These are phyloP conservation scores for Salix caprea DNA, from an alignment of 345 rosid genomes.

Conservation along the genomic window DNA sequence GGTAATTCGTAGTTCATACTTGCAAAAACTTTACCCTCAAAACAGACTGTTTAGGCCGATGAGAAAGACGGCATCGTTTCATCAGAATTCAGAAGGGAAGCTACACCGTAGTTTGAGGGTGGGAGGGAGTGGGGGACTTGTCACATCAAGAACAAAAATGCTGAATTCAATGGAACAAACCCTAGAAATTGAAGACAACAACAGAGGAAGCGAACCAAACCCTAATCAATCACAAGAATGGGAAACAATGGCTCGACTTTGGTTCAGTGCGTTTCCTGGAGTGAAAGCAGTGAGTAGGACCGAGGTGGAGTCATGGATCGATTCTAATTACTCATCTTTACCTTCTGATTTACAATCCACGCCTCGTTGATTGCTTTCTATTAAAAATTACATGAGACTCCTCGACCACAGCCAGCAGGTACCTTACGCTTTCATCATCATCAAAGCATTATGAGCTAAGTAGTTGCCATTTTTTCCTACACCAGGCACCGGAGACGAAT, in stretches of 20 bases:
- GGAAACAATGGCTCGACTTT: slow-evolving; percentile 86
- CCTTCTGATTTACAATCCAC: slow-evolving; percentile 71
- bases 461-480: not conserved
- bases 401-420: slow-evolving; percentile 36
- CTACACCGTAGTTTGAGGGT: no score
- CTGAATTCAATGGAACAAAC: slow-evolving; percentile 9
- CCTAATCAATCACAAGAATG: slow-evolving; percentile 73
- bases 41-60: no score
- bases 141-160: not conserved
- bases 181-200: slow-evolving; percentile 14
- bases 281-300: slow-evolving; percentile 57
- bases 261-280: slow-evolving; percentile 82
- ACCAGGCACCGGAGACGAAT: slow-evolving; percentile 25
- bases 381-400: slow-evolving; percentile 66
- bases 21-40: no score
- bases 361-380: slow-evolving; percentile 76
- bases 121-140: not conserved
- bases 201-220: slow-evolving; percentile 11
- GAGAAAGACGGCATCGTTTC: no score
- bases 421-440: not conserved
- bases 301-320: slow-evolving; percentile 89
- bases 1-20: not conserved
- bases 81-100: no score
- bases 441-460: not conserved
- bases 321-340: slow-evolving; percentile 70